phyloP scores from a whole-genome alignment of 2,329 filamentous ascomycete species.

The Colletotrichum eremochloae region DNA sequence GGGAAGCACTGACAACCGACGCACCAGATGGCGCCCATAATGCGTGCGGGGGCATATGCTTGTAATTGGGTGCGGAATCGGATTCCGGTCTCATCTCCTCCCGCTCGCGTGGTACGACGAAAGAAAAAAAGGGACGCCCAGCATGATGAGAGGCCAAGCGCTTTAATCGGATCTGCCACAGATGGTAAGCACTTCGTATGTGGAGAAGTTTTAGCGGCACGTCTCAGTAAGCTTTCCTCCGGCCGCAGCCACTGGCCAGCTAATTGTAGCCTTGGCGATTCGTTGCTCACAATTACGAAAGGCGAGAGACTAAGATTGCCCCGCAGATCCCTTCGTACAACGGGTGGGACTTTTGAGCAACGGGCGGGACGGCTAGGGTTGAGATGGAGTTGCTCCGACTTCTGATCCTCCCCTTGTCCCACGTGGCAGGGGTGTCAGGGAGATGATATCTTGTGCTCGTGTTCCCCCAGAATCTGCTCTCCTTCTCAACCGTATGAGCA shows the following conservation, averaged over 20 bases:
- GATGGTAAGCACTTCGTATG: slow-evolving; percentile 12
- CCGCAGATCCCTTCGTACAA: neutral
- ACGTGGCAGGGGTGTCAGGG: neutral
- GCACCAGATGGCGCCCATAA: neutral
- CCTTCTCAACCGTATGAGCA: neutral
- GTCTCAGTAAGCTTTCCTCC: slow-evolving; percentile 8
- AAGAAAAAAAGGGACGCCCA: neutral
- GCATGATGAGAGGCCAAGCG: slow-evolving; percentile 5
- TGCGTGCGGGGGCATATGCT: neutral
- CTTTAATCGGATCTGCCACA: slow-evolving; percentile 6
- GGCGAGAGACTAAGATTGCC: neutral
- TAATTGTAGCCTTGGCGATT: neutral
- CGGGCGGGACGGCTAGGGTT: neutral
- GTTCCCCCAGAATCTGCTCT: neutral
- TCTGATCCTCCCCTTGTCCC: neutral
- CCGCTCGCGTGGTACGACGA: neutral
- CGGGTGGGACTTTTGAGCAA: neutral
- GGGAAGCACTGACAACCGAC: neutral
- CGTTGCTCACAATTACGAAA: neutral
- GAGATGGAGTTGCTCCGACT: neutral
- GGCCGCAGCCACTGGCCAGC: neutral
- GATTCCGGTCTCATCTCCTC: neutral
- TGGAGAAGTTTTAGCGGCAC: neutral
- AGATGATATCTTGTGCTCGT: neutral
- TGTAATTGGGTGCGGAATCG: neutral